Evolutionary conservation across 768 basidiomycete species (phyloP).

Genomic region (Rhizopogon sp.): DNA sequence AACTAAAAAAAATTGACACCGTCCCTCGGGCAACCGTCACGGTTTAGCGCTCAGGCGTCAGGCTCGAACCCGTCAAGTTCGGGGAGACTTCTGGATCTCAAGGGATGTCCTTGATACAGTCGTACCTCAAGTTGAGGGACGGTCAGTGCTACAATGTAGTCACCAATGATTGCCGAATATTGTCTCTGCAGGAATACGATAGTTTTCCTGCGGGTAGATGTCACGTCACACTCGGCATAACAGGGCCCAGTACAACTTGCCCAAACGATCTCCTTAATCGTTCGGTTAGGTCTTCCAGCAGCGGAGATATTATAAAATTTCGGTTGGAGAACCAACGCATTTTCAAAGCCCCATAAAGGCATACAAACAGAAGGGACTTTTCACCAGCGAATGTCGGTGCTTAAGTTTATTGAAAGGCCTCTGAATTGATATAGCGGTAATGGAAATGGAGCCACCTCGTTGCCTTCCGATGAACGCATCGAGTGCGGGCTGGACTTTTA

Average conservation of each 20-base stretch:
- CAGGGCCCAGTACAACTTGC: not conserved
- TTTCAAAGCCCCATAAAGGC: slow-evolving; percentile 27
- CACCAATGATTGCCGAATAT: slow-evolving; percentile 17
- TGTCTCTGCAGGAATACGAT: slow-evolving; percentile 15
- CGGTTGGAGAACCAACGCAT: slow-evolving; percentile 13
- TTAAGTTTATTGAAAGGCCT: not conserved
- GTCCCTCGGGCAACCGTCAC: not conserved
- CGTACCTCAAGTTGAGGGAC: not conserved
- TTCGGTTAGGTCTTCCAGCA: not conserved
- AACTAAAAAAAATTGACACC: not conserved
- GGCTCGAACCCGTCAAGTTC: not conserved
- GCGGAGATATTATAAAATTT: not conserved
- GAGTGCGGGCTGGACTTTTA: slow-evolving; percentile 25
- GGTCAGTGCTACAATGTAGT: not conserved
- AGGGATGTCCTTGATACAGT: not conserved
- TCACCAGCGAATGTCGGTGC: slow-evolving; percentile 28
- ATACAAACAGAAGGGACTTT: slow-evolving; percentile 18
- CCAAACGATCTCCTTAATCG: not conserved
- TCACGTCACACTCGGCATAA: not conserved
- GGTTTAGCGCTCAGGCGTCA: not conserved
- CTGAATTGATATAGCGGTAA: not conserved
- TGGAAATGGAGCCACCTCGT: slow-evolving; percentile 11
- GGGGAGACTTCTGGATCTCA: too few relatives aligned
- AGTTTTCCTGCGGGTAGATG: slow-evolving; percentile 13
- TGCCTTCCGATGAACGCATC: slow-evolving; percentile 26